phyloP scores from a whole-genome alignment of 257 asterid genomes.

The Catharanthus roseus region DNA sequence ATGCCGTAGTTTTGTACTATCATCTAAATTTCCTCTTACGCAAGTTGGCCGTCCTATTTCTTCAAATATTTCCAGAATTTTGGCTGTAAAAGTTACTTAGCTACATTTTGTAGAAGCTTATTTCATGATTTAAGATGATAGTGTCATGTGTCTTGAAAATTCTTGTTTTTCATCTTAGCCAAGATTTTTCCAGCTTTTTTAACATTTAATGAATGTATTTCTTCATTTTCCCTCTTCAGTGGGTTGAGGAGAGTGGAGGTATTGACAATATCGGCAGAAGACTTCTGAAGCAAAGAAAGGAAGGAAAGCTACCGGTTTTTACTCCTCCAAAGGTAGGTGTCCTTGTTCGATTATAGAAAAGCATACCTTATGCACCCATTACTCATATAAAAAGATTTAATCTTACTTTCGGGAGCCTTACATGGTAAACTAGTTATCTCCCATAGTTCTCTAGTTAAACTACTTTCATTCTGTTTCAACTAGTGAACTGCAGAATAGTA shows the following conservation, averaged over 20 bases:
- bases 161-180: constrained; percentile 5
- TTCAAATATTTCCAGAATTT: background rate
- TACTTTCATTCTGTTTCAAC: background rate
- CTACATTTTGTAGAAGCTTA: background rate
- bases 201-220: background rate
- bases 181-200: constrained; percentile 3
- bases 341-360: background rate
- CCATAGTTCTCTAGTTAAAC: background rate
- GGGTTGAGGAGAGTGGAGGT: constrained; percentile 85
- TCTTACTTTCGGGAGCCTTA: background rate
- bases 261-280: constrained; percentile 59
- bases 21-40: background rate
- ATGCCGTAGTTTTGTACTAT: background rate
- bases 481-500: constrained; percentile 4
- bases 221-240: constrained; percentile 29
- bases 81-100: too few species aligned
- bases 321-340: constrained; percentile 67
- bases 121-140: background rate
- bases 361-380: background rate
- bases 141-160: background rate
- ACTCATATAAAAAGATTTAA: background rate
- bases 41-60: background rate
- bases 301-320: constrained; percentile 70
- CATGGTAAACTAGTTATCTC: background rate
- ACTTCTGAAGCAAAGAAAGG: constrained; percentile 63